Evolutionary conservation across 768 basidiomycete genomes (phyloP).

Genomic region (Sistotremastrum suecicum): DNA sequence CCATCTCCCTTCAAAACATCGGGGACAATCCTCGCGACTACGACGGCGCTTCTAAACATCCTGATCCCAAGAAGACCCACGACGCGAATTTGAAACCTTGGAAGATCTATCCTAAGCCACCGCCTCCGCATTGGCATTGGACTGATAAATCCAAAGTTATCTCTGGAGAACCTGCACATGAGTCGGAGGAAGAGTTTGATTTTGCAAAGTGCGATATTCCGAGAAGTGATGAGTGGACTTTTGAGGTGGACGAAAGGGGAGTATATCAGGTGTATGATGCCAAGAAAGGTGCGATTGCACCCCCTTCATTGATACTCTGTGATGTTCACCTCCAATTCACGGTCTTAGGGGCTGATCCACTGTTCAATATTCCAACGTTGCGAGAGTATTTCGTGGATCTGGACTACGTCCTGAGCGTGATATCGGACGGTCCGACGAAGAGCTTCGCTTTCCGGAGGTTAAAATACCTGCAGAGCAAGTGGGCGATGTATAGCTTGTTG

Average conservation of each 20-base stretch:
- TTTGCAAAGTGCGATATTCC: conserved; percentile 69
- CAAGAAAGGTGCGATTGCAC: conserved; percentile 17
- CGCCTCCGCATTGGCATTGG: conserved; percentile 96
- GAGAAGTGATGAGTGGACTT: conserved; percentile 38
- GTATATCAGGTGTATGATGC: conserved; percentile 75
- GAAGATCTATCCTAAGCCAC: conserved; percentile 86
- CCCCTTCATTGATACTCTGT: background rate
- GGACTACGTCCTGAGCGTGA: conserved; percentile 80
- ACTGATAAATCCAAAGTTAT: conserved; percentile 33
- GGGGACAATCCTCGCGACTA: conserved; percentile 93
- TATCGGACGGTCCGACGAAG: conserved; percentile 91
- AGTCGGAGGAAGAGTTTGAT: conserved; percentile 37
- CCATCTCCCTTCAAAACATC: conserved; percentile 72
- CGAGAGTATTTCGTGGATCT: conserved; percentile 95
- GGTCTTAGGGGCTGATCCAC: conserved; percentile 32
- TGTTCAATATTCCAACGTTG: conserved; percentile 70
- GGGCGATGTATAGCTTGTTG: conserved; percentile 80
- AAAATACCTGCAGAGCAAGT: conserved; percentile 87
- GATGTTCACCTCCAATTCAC: conserved; percentile 2
- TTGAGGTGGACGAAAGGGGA: conserved; percentile 72
- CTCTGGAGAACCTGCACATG: conserved; percentile 11
- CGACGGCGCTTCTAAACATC: conserved; percentile 32
- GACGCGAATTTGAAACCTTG: conserved; percentile 41
- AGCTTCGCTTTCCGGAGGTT: conserved; percentile 87
- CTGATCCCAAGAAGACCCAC: conserved; percentile 9